These are phyloP conservation scores for Leersia perrieri DNA, from an alignment of 176 grass and related monocot genomes.

Conservation along the genomic window DNA sequence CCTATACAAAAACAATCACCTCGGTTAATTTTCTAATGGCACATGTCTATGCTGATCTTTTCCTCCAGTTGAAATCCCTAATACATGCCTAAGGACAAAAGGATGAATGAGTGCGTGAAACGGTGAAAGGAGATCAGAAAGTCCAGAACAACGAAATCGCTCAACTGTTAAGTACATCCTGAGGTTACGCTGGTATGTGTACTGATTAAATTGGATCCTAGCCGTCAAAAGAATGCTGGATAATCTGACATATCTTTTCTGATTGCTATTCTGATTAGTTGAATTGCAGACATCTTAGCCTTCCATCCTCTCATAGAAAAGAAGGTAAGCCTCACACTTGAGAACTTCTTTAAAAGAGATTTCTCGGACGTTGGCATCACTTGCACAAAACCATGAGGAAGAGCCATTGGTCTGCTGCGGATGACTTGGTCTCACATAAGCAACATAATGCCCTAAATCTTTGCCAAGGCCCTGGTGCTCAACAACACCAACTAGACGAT, in stretches of 20 bases:
- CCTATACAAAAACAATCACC: too few relatives aligned
- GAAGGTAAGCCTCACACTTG: constrained; percentile 58
- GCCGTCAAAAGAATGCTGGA: background rate
- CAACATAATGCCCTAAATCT: constrained; percentile 47
- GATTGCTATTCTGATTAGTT: background rate
- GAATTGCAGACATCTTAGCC: constrained; percentile 10
- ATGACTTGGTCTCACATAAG: constrained; percentile 48
- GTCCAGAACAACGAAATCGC: background rate
- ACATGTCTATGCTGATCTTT: background rate
- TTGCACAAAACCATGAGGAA: constrained; percentile 59
- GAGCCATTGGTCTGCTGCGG: background rate
- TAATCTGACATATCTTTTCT: background rate
- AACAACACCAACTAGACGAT: constrained; percentile 44
- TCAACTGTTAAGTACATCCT: background rate
- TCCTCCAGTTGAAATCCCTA: background rate
- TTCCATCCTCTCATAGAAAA: constrained; percentile 75
- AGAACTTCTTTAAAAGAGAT: constrained; percentile 62
- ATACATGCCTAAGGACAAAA: background rate
- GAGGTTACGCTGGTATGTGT: background rate
- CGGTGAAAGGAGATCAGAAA: background rate
- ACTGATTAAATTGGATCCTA: background rate
- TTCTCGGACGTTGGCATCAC: constrained; percentile 44
- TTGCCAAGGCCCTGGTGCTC: constrained; percentile 20
- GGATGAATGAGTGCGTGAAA: background rate
- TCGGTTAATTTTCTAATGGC: background rate